Percentiles rank a stretch among this genome's conserved stretches.
phyloP scores from a whole-genome alignment of 805 yeast species.

The Barnettozyma sp. region DNA sequence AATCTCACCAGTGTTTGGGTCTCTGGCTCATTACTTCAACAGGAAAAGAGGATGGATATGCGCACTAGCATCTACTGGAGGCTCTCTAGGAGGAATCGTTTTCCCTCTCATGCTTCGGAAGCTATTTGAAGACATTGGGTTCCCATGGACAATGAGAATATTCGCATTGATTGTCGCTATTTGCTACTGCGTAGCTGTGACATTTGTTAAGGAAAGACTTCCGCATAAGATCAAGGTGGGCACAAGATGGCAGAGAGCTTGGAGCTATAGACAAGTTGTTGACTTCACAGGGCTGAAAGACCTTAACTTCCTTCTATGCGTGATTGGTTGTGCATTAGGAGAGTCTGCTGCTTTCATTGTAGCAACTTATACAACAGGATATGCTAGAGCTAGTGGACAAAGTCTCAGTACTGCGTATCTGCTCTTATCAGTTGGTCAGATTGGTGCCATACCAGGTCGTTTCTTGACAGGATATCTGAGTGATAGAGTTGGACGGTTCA shows the following conservation, averaged over 20 bases:
- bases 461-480: slow-evolving; percentile 37
- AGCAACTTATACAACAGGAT: slow-evolving; percentile 45
- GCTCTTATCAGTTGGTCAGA: slow-evolving; percentile 39
- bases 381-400: slow-evolving; percentile 40
- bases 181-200: slow-evolving; percentile 28
- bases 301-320: slow-evolving; percentile 34
- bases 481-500: slow-evolving; percentile 44
- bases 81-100: slow-evolving; percentile 46
- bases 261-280: slow-evolving; percentile 24
- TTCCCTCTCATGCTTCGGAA: slow-evolving; percentile 47
- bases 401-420: slow-evolving; percentile 33
- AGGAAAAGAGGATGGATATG: slow-evolving; percentile 49
- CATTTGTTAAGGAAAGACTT: slow-evolving; percentile 37
- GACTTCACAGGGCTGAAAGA: slow-evolving; percentile 37
- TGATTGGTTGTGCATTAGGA: slow-evolving; percentile 38
- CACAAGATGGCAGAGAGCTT: slow-evolving; percentile 23
- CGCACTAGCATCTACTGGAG: slow-evolving; percentile 44
- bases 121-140: slow-evolving; percentile 41
- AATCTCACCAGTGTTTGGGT: slow-evolving; percentile 51
- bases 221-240: slow-evolving; percentile 21
- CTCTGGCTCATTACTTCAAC: slow-evolving; percentile 58
- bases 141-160: slow-evolving; percentile 49
- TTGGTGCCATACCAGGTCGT: slow-evolving; percentile 37
- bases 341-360: slow-evolving; percentile 40
- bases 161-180: slow-evolving; percentile 39